Base-by-base conservation (phyloP, 2,329 filamentous ascomycete species). In the Xylariales sp. region DNA sequence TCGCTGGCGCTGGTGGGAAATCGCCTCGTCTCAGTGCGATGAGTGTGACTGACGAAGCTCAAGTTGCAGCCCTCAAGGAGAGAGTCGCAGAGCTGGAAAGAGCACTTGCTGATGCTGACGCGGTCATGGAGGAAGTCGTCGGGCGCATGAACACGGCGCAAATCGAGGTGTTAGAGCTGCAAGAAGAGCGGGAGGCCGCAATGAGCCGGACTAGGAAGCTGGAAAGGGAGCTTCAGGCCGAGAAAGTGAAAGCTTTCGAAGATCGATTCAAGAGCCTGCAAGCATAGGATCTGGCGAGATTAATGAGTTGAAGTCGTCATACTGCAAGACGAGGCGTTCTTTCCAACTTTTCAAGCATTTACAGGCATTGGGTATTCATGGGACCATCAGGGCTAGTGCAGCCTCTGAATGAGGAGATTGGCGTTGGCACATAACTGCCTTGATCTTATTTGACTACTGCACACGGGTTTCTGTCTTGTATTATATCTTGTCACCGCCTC, bases 71-170 rank as follows among this genome's bases (percentile, higher is more conserved):
- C 44, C 78, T 98, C 24, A 86, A 89, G 59, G 78, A 80, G 46
- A 82, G 85, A 46, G 87, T 97, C 6, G 70, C 80, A 43, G 88
- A 95, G 64, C 78, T 98, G 3, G 93, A 98, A 69, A 82, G 27
- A 54, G 84, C 90, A 12, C 71, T 94, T 10, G 66, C 75, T 4
- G 78, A 88, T 49, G 85, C 88, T 12, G 88, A 93, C 55, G 69
- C 70, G 37, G 86, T 91, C 65, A 91, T 93, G 85, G 80, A 88
- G 57, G 82, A 88, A 61, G 87, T 93, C 6, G 85, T 94, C 6
- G 73, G 82, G 46, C 76, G 84, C 48, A 91, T 94, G 82, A 91
- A 88, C 64, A 71, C 73, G 52, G 86, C 86, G 8, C 87, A 93
- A 66, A 86, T 90, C 53, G 85, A 90, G 64, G 87, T 93, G 43